phyloP scores from a whole-genome alignment of 768 basidiomycete species.

The Tylopilus plumbeoviolaceoides region DNA sequence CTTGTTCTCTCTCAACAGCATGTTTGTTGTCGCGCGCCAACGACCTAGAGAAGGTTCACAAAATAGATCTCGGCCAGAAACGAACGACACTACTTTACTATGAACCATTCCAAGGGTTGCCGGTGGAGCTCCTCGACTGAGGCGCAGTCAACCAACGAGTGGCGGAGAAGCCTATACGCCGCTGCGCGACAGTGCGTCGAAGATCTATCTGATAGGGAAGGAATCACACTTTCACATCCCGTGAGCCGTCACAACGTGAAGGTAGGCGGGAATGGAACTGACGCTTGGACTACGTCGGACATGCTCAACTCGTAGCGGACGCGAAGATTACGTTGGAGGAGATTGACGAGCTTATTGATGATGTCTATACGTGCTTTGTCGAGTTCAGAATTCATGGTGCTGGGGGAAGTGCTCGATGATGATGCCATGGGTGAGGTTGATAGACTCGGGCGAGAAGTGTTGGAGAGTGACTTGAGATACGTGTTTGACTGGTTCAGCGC shows the following conservation, averaged over 20 bases:
- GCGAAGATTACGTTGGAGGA: constrained; percentile 66
- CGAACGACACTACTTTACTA: constrained; percentile 65
- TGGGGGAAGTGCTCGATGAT: constrained; percentile 35
- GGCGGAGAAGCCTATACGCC: constrained; percentile 80
- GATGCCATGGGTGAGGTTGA: constrained; percentile 35
- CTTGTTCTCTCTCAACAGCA: constrained; percentile 87
- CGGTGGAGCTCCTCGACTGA: constrained; percentile 61
- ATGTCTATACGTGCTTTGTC: constrained; percentile 57
- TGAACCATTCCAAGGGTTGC: constrained; percentile 80
- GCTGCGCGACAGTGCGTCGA: constrained; percentile 73
- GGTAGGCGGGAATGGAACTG: constrained; percentile 29
- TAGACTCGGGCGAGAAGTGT: constrained; percentile 36
- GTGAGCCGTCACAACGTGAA: constrained; percentile 9
- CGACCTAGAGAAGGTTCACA: constrained; percentile 46
- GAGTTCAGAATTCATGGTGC: constrained; percentile 36
- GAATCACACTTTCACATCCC: constrained; percentile 57
- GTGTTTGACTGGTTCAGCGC: constrained; percentile 60
- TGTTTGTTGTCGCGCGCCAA: constrained; percentile 82
- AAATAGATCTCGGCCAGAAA: neutral
- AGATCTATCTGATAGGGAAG: constrained; percentile 70
- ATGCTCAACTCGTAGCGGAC: constrained; percentile 75
- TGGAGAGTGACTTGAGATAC: constrained; percentile 53
- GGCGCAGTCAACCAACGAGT: constrained; percentile 68
- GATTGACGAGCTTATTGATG: constrained; percentile 60
- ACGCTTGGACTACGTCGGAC: constrained; percentile 73